Evolutionary conservation across 495 filamentous ascomycete genomes (phyloP).

Genomic region (Hypoxylon perforatum): DNA sequence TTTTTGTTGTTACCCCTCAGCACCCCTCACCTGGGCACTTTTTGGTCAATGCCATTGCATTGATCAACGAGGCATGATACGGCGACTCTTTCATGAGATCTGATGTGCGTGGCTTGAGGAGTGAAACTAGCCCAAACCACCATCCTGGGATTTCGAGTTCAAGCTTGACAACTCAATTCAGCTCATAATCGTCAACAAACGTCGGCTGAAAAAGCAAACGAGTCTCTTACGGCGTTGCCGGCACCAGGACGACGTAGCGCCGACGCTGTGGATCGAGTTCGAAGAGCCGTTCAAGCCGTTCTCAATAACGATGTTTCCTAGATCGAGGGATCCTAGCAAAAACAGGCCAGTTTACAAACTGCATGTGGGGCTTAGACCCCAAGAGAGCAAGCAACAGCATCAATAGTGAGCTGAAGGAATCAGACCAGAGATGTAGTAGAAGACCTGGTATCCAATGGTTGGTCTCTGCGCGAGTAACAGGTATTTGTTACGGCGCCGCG

Average conservation of each 20-base stretch:
- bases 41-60: conserved; percentile 24
- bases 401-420: conserved; percentile 1
- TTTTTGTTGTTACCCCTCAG: conserved; percentile 28
- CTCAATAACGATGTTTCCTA: conserved; percentile 2
- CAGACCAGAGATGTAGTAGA: background rate
- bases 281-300: conserved; percentile 12
- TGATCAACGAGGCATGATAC: conserved; percentile 23
- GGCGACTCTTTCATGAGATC: conserved; percentile 10
- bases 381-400: conserved; percentile 2
- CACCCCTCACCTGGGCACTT: conserved; percentile 19
- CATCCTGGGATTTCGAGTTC: conserved; percentile 3
- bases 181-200: background rate
- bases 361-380: conserved; percentile 12
- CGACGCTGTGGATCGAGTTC: conserved; percentile 9
- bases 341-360: conserved; percentile 10
- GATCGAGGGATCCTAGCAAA: background rate
- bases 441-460: conserved; percentile 23
- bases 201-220: conserved; percentile 6
- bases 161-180: conserved; percentile 3
- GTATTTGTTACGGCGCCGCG: conserved; percentile 24
- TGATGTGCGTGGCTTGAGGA: conserved; percentile 29
- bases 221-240: conserved; percentile 22
- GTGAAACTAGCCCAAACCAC: conserved; percentile 25
- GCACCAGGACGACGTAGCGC: conserved; percentile 16
- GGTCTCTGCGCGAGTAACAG: background rate